phyloP scores from a whole-genome alignment of 2,329 filamentous ascomycete genomes.

The Paraphaeosphaeria sporulosa region DNA sequence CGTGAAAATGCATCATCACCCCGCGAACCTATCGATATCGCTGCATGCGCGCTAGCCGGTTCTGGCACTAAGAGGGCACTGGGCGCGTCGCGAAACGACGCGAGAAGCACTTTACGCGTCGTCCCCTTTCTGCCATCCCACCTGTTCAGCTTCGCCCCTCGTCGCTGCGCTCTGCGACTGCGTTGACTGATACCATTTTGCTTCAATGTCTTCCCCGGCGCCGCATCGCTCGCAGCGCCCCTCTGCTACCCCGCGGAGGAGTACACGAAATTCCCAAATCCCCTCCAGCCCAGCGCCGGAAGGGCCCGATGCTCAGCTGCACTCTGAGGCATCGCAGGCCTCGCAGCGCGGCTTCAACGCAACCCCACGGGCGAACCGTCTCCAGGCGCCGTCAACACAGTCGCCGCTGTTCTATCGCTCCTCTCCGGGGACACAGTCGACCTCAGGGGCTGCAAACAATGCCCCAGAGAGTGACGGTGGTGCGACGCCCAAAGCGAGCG shows the following conservation, averaged over 20 bases:
- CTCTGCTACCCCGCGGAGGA: constrained; percentile 63
- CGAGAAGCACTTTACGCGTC: constrained; percentile 9
- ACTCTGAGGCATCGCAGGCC: constrained; percentile 51
- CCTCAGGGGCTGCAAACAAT: constrained; percentile 49
- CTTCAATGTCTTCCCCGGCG: constrained; percentile 68
- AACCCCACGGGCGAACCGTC: constrained; percentile 57
- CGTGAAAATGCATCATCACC: constrained; percentile 26
- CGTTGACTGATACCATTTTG: constrained; percentile 16
- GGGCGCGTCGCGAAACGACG: not conserved
- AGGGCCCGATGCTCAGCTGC: constrained; percentile 54
- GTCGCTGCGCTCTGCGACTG: constrained; percentile 12
- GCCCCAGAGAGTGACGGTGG: constrained; percentile 65
- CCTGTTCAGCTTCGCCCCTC: constrained; percentile 21
- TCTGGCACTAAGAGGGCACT: constrained; percentile 5
- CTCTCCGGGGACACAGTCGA: constrained; percentile 60
- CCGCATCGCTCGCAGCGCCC: constrained; percentile 63
- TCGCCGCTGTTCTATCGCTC: constrained; percentile 83
- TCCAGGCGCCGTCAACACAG: constrained; percentile 56
- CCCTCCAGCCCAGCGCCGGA: constrained; percentile 57
- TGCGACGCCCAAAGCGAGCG: constrained; percentile 74
- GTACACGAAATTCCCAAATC: constrained; percentile 62
- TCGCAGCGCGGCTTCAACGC: constrained; percentile 49
- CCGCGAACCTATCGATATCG: constrained; percentile 23
- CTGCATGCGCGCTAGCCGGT: constrained; percentile 6
- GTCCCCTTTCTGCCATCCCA: constrained; percentile 26